Conservation (phyloP, 2,329 filamentous ascomycete genomes). For the Penicillium sp. region DNA sequence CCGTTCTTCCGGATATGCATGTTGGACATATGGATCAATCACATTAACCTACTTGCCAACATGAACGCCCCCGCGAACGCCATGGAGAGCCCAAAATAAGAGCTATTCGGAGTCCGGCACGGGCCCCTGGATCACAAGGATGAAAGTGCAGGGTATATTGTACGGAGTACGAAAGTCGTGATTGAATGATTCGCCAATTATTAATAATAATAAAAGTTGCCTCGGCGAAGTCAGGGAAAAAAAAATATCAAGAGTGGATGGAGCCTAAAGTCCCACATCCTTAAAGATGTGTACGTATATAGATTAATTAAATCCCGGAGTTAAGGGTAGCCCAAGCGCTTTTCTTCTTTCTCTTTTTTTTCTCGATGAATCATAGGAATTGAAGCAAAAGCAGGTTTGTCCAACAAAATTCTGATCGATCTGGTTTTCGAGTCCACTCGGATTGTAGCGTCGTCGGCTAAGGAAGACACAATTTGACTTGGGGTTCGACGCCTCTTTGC, state of each 20-base stretch:
- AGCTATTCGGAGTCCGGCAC: background rate
- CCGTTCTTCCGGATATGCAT: slow-evolving; percentile 15
- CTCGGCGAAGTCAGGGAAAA: background rate
- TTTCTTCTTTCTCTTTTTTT: background rate
- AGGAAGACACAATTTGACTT: background rate
- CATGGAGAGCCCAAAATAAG: background rate
- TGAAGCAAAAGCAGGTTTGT: background rate
- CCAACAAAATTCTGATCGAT: background rate
- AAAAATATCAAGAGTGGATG: background rate
- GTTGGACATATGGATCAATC: slow-evolving; percentile 18
- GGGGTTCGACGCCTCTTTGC: background rate
- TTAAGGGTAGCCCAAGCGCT: background rate
- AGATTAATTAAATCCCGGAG: background rate
- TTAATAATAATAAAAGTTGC: background rate
- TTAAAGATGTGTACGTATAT: background rate
- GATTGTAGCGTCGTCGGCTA: slow-evolving; percentile 5
- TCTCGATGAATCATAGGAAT: background rate
- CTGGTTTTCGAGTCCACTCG: background rate
- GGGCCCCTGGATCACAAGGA: background rate
- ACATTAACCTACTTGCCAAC: slow-evolving; percentile 11
- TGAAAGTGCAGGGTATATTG: background rate
- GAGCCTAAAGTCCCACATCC: background rate
- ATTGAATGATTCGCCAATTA: background rate
- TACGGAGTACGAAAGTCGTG: background rate
- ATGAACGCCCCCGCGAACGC: slow-evolving; percentile 3